phyloP scores from a whole-genome alignment of 1,139 yeast species.

The Wickerhamomyces sp. region DNA sequence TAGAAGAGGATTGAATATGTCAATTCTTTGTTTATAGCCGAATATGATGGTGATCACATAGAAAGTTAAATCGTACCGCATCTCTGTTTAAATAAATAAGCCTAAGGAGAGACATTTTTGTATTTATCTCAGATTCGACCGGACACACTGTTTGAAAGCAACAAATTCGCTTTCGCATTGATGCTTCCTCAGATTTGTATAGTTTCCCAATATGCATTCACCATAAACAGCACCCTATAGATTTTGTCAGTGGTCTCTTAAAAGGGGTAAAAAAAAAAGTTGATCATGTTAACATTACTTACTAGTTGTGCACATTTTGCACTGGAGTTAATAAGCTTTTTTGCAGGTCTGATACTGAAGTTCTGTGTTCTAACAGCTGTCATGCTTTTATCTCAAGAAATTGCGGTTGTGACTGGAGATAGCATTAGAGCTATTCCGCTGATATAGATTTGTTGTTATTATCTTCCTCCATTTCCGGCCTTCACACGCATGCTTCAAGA shows the following conservation, averaged over 20 bases:
- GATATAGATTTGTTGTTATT: too few relatives aligned
- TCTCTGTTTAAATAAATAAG: too few relatives aligned
- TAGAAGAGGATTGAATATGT: too few relatives aligned
- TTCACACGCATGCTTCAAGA: too few relatives aligned
- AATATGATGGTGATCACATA: too few relatives aligned
- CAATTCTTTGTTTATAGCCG: too few relatives aligned
- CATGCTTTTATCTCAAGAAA: not conserved
- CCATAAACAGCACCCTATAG: constrained; percentile 50
- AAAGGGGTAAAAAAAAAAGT: not conserved
- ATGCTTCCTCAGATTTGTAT: constrained; percentile 50
- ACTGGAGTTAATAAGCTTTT: constrained; percentile 12
- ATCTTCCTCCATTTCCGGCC: too few relatives aligned
- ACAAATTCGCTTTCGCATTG: constrained; percentile 55
- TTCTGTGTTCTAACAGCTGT: not conserved
- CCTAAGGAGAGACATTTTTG: too few relatives aligned
- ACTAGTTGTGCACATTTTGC: constrained; percentile 14
- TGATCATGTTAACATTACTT: not conserved
- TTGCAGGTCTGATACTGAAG: constrained; percentile 10
- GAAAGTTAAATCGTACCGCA: too few relatives aligned
- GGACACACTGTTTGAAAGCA: constrained; percentile 53
- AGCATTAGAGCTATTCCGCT: too few relatives aligned
- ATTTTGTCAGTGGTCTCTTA: not conserved
- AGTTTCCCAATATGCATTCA: constrained; percentile 51
- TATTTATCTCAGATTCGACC: constrained; percentile 28
- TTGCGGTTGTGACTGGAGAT: too few relatives aligned